These are phyloP conservation scores for Blastobotrys attinorum DNA, from an alignment of 805 yeast species.

Conservation along the genomic window DNA sequence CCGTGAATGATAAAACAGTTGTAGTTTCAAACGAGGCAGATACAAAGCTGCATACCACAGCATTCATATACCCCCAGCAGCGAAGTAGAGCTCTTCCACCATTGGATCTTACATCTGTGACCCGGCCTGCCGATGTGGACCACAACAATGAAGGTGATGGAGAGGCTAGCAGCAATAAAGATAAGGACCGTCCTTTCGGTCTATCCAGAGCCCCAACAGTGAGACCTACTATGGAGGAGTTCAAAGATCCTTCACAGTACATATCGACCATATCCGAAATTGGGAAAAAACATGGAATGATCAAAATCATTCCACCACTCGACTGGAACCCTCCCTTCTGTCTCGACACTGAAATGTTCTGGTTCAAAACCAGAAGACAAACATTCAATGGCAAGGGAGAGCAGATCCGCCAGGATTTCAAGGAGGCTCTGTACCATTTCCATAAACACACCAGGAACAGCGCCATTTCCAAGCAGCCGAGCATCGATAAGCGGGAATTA, in stretches of 20 bases:
- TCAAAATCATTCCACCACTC: constrained; percentile 55
- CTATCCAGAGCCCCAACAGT: constrained; percentile 37
- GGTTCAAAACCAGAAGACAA: constrained; percentile 46
- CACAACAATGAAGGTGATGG: background rate
- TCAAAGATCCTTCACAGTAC: constrained; percentile 50
- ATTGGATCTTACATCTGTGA: constrained; percentile 29
- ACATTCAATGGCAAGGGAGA: constrained; percentile 40
- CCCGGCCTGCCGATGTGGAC: background rate
- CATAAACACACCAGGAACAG: constrained; percentile 28
- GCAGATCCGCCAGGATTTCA: constrained; percentile 39
- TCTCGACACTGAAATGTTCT: constrained; percentile 36
- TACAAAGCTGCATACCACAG: constrained; percentile 16
- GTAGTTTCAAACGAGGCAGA: background rate
- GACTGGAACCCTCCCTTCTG: constrained; percentile 32
- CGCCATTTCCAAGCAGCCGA: constrained; percentile 42
- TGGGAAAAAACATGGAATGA: constrained; percentile 58
- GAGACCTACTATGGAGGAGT: constrained; percentile 42
- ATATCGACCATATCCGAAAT: constrained; percentile 41
- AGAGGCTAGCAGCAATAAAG: no score
- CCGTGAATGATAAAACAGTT: background rate
- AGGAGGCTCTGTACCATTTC: constrained; percentile 38
- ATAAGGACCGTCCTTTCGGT: constrained; percentile 14
- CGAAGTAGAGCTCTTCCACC: constrained; percentile 38
- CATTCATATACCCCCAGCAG: constrained; percentile 40
- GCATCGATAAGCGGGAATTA: constrained; percentile 56